Evolutionary conservation across 352 stramenopile genomes (phyloP), one percentile per base, ranked within the genome.

Genomic region (Globisporangium cylindrosporum): DNA sequence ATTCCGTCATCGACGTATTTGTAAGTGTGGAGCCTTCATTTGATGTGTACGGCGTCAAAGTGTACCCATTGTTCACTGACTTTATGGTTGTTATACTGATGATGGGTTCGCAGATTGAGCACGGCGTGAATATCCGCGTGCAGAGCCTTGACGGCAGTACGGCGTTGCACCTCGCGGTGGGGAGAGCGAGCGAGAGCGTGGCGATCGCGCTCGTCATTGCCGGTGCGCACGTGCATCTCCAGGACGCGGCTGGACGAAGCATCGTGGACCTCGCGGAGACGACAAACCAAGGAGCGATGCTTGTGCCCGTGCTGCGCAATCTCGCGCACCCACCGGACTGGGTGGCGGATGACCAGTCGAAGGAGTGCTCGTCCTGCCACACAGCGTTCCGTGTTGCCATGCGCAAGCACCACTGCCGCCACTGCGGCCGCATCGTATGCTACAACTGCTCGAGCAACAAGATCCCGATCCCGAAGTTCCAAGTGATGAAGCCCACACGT

Each of bases 371-470:
- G 22, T 90, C 84, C 2, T 95, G 88, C 58, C 85, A 89, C 54
- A 71, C 82, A 9, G 72, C 75, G 0, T 95, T 95, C 70, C 83
- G 85, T 24, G 73, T 95, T 38, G 86, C 88, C 36, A 93, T 94
- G 83, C 86, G 88, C 36, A 92, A 91, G 64, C 85, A 95, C 68
- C 84, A 93, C 68, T 95, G 88, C 53, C 83, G 82, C 18, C 88
- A 95, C 61, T 95, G 88, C 57, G 88, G 88, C 6, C 88, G 88
- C 66, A 87, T 87, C 55, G 72, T 95, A 43, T 95, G 88, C 73
- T 92, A 93, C 79, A 94, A 91, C 61, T 95, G 88, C 73, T 93
- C 84, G 7, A 91, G 81, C 70, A 88, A 92, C 75, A 92, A 89
- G 70, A 92, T 93, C 57, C 72, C 82, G 29, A 91, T 95, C 64